These are phyloP conservation scores for Coemansia sp. DNA, from an alignment of 192 early-diverging fungal species.

Conservation along the genomic window DNA sequence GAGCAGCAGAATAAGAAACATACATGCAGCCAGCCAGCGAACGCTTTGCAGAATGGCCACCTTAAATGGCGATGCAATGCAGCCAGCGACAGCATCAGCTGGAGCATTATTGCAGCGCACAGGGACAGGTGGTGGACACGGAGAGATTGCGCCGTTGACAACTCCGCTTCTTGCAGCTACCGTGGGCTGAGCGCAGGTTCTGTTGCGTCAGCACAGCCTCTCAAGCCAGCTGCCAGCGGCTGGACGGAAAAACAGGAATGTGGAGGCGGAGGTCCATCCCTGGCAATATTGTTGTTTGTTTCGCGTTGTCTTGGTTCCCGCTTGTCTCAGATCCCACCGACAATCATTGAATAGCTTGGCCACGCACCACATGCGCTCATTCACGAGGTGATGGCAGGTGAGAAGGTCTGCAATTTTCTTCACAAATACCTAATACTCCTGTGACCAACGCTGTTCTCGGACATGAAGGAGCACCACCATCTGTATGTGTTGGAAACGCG, in stretches of 20 bases:
- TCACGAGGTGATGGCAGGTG: too few species aligned
- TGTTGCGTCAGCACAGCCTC: background rate
- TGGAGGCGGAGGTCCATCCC: constrained; percentile 1
- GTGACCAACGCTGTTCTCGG: background rate
- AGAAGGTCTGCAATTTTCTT: background rate
- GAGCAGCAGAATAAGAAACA: background rate
- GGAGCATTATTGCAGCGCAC: background rate
- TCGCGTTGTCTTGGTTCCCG: background rate
- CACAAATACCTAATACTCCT: background rate
- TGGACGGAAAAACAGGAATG: constrained; percentile 12
- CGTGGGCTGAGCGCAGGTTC: background rate
- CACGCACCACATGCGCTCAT: background rate
- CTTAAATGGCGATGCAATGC: background rate
- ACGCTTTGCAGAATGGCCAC: background rate
- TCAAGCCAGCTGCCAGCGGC: background rate
- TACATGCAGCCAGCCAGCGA: background rate
- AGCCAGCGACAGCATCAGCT: background rate
- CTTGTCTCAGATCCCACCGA: background rate
- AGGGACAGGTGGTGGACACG: background rate
- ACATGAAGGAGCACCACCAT: background rate
- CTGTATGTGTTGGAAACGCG: background rate
- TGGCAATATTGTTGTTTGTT: background rate
- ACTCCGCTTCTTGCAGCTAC: background rate
- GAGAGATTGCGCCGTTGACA: background rate
- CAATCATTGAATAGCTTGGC: background rate